Percentiles rank a stretch among this genome's conserved stretches.
These are phyloP conservation scores for Biscutella laevigata DNA, from an alignment of 441 rosid genomes.

Conservation along the genomic window DNA sequence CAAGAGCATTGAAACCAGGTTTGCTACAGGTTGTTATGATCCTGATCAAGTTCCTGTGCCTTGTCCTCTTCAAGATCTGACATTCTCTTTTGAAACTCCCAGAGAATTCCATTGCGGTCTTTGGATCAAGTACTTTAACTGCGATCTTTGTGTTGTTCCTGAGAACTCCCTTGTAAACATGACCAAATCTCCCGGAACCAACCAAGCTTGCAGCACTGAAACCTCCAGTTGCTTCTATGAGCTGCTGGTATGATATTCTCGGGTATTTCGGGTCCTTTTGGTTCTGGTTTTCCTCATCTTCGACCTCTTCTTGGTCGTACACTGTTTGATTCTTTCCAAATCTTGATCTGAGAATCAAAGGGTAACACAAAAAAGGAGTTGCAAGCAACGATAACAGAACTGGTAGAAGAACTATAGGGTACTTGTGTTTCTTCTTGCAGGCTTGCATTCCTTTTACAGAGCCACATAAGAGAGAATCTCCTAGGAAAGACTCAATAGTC, in stretches of 20 bases:
- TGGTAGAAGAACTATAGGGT: slow-evolving; percentile 33
- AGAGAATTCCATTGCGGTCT: slow-evolving; percentile 31
- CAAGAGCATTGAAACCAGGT: slow-evolving; percentile 61
- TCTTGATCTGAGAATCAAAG: slow-evolving; percentile 32
- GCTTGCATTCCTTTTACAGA: slow-evolving; percentile 43
- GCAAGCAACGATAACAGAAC: slow-evolving; percentile 40
- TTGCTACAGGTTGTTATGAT: slow-evolving; percentile 55
- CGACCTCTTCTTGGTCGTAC: slow-evolving; percentile 23
- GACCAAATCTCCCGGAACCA: slow-evolving; percentile 58
- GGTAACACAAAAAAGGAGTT: slow-evolving; percentile 35
- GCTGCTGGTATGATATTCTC: slow-evolving; percentile 43
- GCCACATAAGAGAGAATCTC: slow-evolving; percentile 45
- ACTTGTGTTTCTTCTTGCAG: slow-evolving; percentile 35
- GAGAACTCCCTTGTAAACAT: slow-evolving; percentile 49
- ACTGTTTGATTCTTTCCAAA: slow-evolving; percentile 23
- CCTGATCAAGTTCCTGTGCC: slow-evolving; percentile 54
- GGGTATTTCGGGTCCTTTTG: slow-evolving; percentile 37
- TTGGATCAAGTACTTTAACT: slow-evolving; percentile 43
- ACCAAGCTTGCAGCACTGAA: slow-evolving; percentile 43
- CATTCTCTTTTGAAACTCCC: slow-evolving; percentile 55
- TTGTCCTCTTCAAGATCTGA: slow-evolving; percentile 43
- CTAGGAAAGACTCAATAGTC: slow-evolving; percentile 39
- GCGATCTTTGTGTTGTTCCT: slow-evolving; percentile 45
- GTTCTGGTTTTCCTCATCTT: slow-evolving; percentile 47
- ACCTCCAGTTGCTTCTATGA: slow-evolving; percentile 50